Percentiles rank a stretch among this genome's conserved stretches.
These are phyloP conservation scores for Obelidium mucronatum DNA, from an alignment of 192 early-diverging fungal genomes.

Conservation along the genomic window DNA sequence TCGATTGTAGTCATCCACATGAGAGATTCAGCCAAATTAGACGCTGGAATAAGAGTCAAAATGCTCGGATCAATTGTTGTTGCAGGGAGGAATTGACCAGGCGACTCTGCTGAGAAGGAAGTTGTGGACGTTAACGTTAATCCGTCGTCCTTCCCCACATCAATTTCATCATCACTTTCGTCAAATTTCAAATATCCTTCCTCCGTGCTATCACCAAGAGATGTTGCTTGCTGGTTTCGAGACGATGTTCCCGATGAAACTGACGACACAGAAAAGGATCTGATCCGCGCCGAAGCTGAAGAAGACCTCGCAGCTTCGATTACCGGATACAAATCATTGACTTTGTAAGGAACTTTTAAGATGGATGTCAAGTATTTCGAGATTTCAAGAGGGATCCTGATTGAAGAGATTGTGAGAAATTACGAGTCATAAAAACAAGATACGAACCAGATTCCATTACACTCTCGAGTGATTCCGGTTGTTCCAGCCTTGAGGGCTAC, in stretches of 20 bases:
- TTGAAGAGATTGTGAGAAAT: background rate
- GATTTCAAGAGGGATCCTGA: constrained; percentile 37
- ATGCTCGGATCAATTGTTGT: constrained; percentile 18
- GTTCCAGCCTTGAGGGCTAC: constrained; percentile 12
- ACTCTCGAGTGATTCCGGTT: constrained; percentile 20
- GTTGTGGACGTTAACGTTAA: background rate
- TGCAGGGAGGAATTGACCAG: background rate
- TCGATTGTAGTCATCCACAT: constrained; percentile 44
- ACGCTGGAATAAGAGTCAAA: constrained; percentile 31
- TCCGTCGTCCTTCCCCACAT: background rate
- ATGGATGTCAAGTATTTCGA: constrained; percentile 19
- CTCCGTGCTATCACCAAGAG: background rate
- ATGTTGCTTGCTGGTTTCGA: background rate
- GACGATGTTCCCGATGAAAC: constrained; percentile 14
- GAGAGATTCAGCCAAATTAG: constrained; percentile 15
- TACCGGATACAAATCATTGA: constrained; percentile 21
- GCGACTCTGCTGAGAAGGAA: background rate
- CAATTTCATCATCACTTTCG: constrained; percentile 18
- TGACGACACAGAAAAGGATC: constrained; percentile 18
- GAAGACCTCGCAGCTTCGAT: background rate
- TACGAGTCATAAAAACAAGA: background rate
- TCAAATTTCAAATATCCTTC: constrained; percentile 31
- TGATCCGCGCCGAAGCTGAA: background rate
- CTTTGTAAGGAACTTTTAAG: constrained; percentile 1
- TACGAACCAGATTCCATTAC: constrained; percentile 38